Evolutionary conservation across 805 yeast genomes (phyloP), one percentile per base, ranked within the genome.

Genomic region (Wickerhamia fluorescens): DNA sequence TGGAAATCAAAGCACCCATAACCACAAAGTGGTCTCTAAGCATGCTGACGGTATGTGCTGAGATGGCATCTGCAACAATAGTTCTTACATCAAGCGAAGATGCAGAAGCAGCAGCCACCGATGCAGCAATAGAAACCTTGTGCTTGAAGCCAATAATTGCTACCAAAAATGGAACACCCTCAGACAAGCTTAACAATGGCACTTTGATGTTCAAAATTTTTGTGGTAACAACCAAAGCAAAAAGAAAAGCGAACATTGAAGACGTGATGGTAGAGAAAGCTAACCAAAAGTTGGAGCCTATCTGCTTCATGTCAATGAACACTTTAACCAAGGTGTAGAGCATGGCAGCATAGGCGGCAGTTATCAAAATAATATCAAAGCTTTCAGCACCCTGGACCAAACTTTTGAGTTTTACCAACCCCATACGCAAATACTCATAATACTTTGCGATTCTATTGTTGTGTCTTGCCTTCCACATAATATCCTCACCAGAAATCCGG

Each of bases 141-240:
- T 84, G 82, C 51, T 85, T 87, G 58, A 89, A 89, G 2, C 97
- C 98, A 48, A 89, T 75, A 4, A 86, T 78, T 13, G 94, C 86
- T 14, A 89, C 94, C 47, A 89, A 70, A 56, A 89, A 89, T 14
- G 98, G 98, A 25, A 89, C 59, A 19, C 96, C 96, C 59, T 89
- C 96, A 33, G 87, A 73, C 40, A 89, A 65, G 31, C 84, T 75
- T 31, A 83, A 61, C 31, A 85, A 63, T 6, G 94, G 76, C 18
- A 89, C 78, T 28, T 70, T 71, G 25, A 73, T 59, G 20, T 73
- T 71, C 27, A 82, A 58, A 17, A 73, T 46, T 33, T 69, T 66
- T 19, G 74, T 70, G 6, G 83, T 67, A 36, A 73, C 75, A 26
- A 82, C 65, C 35, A 63, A 51, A 2, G 96, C 95, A 41, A 83